Conservation (phyloP, 768 basidiomycete genomes). For the Boletales sp. region DNA sequence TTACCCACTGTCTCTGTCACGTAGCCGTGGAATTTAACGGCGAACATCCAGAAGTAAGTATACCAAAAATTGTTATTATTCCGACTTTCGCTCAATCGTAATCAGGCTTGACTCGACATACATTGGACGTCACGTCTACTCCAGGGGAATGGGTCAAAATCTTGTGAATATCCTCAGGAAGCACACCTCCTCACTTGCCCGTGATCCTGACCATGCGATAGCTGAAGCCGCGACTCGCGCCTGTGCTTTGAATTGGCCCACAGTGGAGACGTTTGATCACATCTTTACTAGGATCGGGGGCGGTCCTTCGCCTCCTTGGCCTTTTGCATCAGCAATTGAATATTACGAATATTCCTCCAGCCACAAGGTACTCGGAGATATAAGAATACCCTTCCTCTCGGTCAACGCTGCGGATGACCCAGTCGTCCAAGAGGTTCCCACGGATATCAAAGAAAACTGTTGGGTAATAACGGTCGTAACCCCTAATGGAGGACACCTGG, state of each 20-base stretch:
- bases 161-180: conserved; percentile 53
- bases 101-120: conserved; percentile 53
- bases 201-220: conserved; percentile 49
- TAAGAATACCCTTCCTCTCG: conserved; percentile 71
- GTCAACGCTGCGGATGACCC: conserved; percentile 79
- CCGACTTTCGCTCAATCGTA: conserved; percentile 9
- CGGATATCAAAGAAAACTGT: conserved; percentile 49
- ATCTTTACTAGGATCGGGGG: conserved; percentile 65
- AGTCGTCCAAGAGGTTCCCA: conserved; percentile 60
- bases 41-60: conserved; percentile 34
- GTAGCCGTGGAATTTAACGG: conserved; percentile 49
- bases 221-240: conserved; percentile 46
- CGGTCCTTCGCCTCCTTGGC: conserved; percentile 57
- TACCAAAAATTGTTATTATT: neutral
- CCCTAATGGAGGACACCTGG: conserved; percentile 68
- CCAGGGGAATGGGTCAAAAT: conserved; percentile 76
- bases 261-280: conserved; percentile 57
- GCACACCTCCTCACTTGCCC: conserved; percentile 45
- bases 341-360: conserved; percentile 57
- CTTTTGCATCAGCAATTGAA: conserved; percentile 40
- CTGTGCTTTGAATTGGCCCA: conserved; percentile 48
- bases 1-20: conserved; percentile 7
- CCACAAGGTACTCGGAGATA: conserved; percentile 52
- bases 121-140: conserved; percentile 63
- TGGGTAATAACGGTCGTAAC: conserved; percentile 63